Base-by-base conservation (phyloP, 345 rosid species). In the Sisymbrium altissimum region DNA sequence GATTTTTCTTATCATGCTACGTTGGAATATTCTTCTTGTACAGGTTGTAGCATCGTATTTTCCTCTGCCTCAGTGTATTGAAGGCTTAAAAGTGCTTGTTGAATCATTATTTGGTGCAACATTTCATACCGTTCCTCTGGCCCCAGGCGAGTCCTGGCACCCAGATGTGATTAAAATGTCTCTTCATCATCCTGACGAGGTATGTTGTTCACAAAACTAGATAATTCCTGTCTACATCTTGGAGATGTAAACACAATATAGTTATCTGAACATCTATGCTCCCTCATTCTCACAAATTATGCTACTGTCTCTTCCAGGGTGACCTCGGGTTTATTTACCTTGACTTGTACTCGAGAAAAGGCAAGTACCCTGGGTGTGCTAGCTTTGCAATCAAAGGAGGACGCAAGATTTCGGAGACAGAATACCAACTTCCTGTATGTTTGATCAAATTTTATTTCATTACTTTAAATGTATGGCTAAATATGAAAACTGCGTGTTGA, bases 81-180 rank as follows among this genome's bases (percentile, higher is more conserved):
- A 89, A 78, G 98, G 98, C 56, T 79, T 94, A 68, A 89, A 89
- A 80, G 65, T 88, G 56, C 82, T 94, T 57, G 95, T 86, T 72
- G 78, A 85, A 66, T 87, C 97, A 66, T 82, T 94, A 68, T 94
- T 94, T 78, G 97, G 97, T 79, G 92, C 89, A 65, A 82, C 88
- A 39, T 88, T 87, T 74, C 82, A 73, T 33, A 79, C 75, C 36
- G 71, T 88, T 59, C 81, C 96, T 35, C 71, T 89, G 79, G 85
- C 87, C 52, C 96, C 86, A 13, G 97, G 98, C 39, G 98, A 94
- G 88, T 88, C 97, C 7, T 94, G 98, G 98, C 96, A 94, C 77
- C 90, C 97, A 21, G 85, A 87, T 56, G 97, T 94, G 72, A 84
- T 89, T 54, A 91, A 94, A 86, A 68, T 91, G 90, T 78, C 83